Evolutionary conservation across 106 monocot genomes (phyloP).

Genomic region (Dendrobium huoshanense): DNA sequence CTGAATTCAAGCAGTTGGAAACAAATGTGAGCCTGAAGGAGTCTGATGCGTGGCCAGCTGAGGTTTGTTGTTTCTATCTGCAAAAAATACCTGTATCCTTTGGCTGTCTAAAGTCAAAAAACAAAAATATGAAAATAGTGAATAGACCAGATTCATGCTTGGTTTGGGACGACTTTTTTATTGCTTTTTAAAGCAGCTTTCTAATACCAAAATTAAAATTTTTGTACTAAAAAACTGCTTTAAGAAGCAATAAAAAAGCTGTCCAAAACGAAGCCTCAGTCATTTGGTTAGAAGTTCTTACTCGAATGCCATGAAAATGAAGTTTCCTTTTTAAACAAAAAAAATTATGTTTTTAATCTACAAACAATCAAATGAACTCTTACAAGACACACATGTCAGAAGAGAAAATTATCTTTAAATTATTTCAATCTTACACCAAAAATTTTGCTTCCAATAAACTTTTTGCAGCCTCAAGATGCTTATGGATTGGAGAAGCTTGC

Average conservation of each 20-base stretch:
- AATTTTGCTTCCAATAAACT: not conserved
- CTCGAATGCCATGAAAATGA: too few relatives aligned
- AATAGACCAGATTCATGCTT: not conserved
- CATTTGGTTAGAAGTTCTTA: too few relatives aligned
- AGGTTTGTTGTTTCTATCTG: conserved; percentile 38
- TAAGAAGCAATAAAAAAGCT: too few relatives aligned
- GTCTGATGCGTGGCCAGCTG: conserved; percentile 90
- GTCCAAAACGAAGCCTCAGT: too few relatives aligned
- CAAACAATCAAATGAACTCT: not conserved
- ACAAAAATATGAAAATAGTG: not conserved
- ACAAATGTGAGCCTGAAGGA: conserved; percentile 94
- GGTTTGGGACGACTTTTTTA: too few relatives aligned
- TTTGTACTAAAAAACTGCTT: too few relatives aligned
- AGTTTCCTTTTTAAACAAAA: too few relatives aligned
- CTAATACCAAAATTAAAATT: too few relatives aligned
- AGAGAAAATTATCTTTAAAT: not conserved
- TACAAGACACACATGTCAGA: not conserved
- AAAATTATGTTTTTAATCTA: not conserved
- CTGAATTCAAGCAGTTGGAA: conserved; percentile 89
- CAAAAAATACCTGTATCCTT: not conserved
- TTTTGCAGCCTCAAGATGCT: conserved; percentile 82
- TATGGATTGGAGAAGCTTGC: conserved; percentile 92
- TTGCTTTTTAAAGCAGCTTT: too few relatives aligned
- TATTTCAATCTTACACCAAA: not conserved
- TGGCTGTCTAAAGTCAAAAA: not conserved